Evolutionary conservation across 2,329 filamentous ascomycete species (phyloP).

Genomic region (Hypoxylon sp.): DNA sequence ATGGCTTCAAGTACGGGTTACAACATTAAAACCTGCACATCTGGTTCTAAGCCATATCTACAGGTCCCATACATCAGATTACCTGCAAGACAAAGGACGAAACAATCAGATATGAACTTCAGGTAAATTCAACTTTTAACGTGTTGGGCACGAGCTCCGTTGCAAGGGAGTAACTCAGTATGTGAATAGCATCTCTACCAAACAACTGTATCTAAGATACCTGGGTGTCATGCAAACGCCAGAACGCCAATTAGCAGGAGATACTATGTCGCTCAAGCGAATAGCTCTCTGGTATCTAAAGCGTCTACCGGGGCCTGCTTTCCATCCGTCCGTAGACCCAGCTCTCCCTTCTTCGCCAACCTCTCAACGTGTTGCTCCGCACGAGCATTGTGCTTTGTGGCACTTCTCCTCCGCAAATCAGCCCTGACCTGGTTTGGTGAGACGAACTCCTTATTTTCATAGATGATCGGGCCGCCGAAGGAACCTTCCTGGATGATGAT

Average conservation of each 20-base stretch:
- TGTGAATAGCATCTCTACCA: conserved; percentile 23
- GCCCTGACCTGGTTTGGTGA: conserved; percentile 94
- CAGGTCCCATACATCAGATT: not conserved
- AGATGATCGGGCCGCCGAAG: conserved; percentile 96
- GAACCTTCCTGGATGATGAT: conserved; percentile 93
- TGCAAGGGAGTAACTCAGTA: conserved; percentile 9
- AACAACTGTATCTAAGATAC: conserved; percentile 33
- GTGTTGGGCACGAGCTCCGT: not conserved
- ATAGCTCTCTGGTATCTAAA: conserved; percentile 82
- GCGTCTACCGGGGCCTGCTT: conserved; percentile 74
- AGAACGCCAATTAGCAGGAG: conserved; percentile 45
- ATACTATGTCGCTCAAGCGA: conserved; percentile 69
- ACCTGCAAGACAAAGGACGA: not conserved
- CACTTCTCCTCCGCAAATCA: conserved; percentile 82
- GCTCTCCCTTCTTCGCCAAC: conserved; percentile 78
- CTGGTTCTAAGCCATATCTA: not conserved
- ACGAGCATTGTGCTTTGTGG: conserved; percentile 81
- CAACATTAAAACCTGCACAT: not conserved
- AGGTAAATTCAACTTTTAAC: not conserved
- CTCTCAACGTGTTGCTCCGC: conserved; percentile 81
- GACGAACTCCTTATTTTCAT: conserved; percentile 98
- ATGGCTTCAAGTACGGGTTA: not conserved
- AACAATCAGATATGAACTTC: not conserved
- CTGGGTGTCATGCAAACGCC: conserved; percentile 46
- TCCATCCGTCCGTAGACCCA: conserved; percentile 81